Evolutionary conservation across 2,329 filamentous ascomycete genomes (phyloP).

Genomic region (Fusarium brachygibbosum): DNA sequence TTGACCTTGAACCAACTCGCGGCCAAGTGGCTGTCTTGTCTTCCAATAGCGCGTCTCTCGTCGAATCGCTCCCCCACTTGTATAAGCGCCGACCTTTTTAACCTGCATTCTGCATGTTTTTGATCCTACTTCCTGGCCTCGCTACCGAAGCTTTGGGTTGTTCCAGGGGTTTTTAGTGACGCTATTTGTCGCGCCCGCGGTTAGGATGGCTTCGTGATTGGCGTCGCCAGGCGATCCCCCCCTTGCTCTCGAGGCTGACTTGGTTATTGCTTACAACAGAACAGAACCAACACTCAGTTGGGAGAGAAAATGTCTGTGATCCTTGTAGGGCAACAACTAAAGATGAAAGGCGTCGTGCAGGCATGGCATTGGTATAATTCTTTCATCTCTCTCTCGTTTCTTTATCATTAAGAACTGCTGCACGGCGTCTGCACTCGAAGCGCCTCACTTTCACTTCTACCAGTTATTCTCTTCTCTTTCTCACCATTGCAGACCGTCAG

Average conservation of each 20-base stretch:
- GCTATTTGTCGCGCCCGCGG: conserved; percentile 46
- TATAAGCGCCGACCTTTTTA: conserved; percentile 45
- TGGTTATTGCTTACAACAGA: conserved; percentile 33
- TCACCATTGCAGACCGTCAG: conserved; percentile 16
- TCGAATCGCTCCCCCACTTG: conserved; percentile 38
- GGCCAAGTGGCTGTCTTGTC: conserved; percentile 44
- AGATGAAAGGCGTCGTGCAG: conserved; percentile 26
- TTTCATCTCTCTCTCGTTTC: conserved; percentile 21
- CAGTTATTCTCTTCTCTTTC: conserved; percentile 20
- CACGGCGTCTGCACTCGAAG: conserved; percentile 37
- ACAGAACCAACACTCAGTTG: conserved; percentile 41
- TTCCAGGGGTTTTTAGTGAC: conserved; percentile 21
- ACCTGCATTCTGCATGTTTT: conserved; percentile 25
- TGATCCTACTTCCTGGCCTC: conserved; percentile 22
- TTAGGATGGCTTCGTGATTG: conserved; percentile 47
- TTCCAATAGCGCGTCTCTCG: conserved; percentile 41
- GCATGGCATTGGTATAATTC: conserved; percentile 14
- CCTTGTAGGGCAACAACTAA: conserved; percentile 34
- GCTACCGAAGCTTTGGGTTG: conserved; percentile 45
- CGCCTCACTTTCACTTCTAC: conserved; percentile 31
- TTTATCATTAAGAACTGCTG: conserved; percentile 45
- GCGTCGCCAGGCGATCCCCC: conserved; percentile 42
- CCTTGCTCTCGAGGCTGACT: conserved; percentile 37
- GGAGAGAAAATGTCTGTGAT: conserved; percentile 22
- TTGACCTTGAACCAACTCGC: conserved; percentile 12